Conservation (phyloP, 192 early-diverging fungal species). For the Coemansia sp. region DNA sequence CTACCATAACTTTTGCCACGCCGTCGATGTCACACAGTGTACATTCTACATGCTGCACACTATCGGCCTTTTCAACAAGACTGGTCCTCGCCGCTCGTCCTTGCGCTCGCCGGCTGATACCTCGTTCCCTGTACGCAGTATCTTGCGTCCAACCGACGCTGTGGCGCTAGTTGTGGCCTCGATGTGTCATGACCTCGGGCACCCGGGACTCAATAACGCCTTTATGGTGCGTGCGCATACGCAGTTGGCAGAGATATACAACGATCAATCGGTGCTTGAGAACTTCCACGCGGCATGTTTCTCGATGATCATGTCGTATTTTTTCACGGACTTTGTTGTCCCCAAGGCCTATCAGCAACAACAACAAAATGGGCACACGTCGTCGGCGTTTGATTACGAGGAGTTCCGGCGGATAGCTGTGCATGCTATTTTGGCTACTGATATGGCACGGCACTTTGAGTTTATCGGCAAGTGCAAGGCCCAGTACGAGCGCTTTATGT, state of each 20-base stretch:
- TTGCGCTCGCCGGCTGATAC: conserved; percentile 52
- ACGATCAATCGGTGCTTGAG: conserved; percentile 92
- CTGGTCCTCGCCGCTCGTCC: conserved; percentile 43
- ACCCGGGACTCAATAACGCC: conserved; percentile 95
- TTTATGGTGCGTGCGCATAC: conserved; percentile 84
- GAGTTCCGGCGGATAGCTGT: conserved; percentile 75
- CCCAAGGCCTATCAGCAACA: conserved; percentile 14
- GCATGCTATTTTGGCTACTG: conserved; percentile 76
- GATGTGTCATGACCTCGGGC: conserved; percentile 83
- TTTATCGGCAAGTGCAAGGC: conserved; percentile 76
- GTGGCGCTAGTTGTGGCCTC: conserved; percentile 77
- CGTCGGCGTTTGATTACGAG: conserved; percentile 55
- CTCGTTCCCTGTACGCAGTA: conserved; percentile 50
- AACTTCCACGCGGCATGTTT: conserved; percentile 87
- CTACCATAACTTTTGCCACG: conserved; percentile 96
- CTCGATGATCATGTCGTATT: conserved; percentile 63
- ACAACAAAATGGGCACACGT: conserved; percentile 3
- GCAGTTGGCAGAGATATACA: conserved; percentile 88
- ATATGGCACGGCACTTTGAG: conserved; percentile 81
- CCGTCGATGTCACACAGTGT: conserved; percentile 92
- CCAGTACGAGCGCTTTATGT: conserved; percentile 60
- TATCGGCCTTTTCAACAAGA: conserved; percentile 60
- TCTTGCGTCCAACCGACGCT: conserved; percentile 61
- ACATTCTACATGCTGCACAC: conserved; percentile 81
- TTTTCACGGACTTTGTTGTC: conserved; percentile 52